phyloP scores from a whole-genome alignment of 331 rosid genomes.

The Acacia concinna region DNA sequence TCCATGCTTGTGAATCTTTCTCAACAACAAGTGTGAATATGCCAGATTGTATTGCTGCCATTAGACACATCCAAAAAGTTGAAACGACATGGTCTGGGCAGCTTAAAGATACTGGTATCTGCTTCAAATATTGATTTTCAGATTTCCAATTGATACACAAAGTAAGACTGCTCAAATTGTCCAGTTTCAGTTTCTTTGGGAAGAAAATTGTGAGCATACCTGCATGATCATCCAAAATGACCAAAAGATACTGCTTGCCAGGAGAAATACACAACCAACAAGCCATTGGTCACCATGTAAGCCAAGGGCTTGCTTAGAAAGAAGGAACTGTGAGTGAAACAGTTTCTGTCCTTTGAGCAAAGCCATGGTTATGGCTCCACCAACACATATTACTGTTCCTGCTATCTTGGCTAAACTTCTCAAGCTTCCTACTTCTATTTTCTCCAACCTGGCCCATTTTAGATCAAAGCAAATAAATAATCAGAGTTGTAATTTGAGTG shows the following conservation, averaged over 20 bases:
- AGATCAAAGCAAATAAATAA: neutral
- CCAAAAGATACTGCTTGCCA: slow-evolving; percentile 55
- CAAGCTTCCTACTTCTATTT: slow-evolving; percentile 49
- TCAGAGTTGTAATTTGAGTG: slow-evolving; percentile 7
- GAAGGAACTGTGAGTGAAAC: slow-evolving; percentile 43
- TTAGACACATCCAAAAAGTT: slow-evolving; percentile 61
- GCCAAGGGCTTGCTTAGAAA: slow-evolving; percentile 31
- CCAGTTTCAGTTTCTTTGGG: neutral
- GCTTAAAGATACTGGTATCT: slow-evolving; percentile 59
- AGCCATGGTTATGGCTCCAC: slow-evolving; percentile 71
- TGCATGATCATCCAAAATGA: slow-evolving; percentile 72
- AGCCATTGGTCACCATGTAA: slow-evolving; percentile 46
- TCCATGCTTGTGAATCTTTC: slow-evolving; percentile 45
- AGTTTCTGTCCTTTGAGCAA: slow-evolving; percentile 65
- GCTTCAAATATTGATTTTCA: slow-evolving; percentile 5
- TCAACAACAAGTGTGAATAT: slow-evolving; percentile 47
- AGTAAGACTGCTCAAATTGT: neutral
- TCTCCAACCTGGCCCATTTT: slow-evolving; percentile 55
- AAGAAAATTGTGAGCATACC: slow-evolving; percentile 32
- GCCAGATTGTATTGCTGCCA: slow-evolving; percentile 48
- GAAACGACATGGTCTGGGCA: slow-evolving; percentile 63
- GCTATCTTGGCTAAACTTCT: slow-evolving; percentile 57
- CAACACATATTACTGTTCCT: slow-evolving; percentile 61
- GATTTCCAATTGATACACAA: neutral
- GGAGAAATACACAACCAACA: slow-evolving; percentile 61